Base-by-base conservation (phyloP, 805 yeast species). In the Sungouiella thailandica region DNA sequence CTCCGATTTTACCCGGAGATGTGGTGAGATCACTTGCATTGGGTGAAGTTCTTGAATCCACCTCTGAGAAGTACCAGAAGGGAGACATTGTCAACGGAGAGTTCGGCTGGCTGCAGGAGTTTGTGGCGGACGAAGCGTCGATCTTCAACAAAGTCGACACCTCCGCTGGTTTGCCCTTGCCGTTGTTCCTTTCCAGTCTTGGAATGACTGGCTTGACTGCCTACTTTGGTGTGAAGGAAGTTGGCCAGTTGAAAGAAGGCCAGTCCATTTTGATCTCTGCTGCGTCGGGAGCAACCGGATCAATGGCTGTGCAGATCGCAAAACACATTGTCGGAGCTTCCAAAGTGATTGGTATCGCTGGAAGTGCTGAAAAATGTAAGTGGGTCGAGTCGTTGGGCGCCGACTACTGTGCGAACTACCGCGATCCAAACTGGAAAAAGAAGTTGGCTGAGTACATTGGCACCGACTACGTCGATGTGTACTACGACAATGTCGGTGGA, bases 281-380 rank as follows among this genome's bases (percentile, higher is more conserved):
- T 37, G 86, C 86, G 10, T 71, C 80, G 6, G 87, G 87, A 40
- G 83, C 84, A n/a, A 80, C 80, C n/a, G 86, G 86, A 10, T 68
- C 76, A 17, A 57, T 68, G 30, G 72, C 65, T 30, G 72, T 78
- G 14, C 84, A 78, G 52, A 50, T 80, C 9, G 79, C 83, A 26
- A 60, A 74, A 39, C 58, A 69, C 25, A 54, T 73, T 8, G 63
- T 71, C 50, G 71, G 72, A 23, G 80, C 80, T 18, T 56, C 65
- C 27, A 71, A 65, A 44, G 78, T 80, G 17, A 65, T 78, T 49
- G 85, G 80, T 27, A 69, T 78, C 42, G 75, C 83, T 12, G 83
- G 85, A 36, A 72, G 78, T 7, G 65, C 57, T 4, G 78, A 65
- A 22, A 80, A 80, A 52, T 61, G 72, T 37, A 59, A 67, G 39